These are phyloP conservation scores for Pisolithus sp. DNA, from an alignment of 768 basidiomycete species.

Conservation along the genomic window DNA sequence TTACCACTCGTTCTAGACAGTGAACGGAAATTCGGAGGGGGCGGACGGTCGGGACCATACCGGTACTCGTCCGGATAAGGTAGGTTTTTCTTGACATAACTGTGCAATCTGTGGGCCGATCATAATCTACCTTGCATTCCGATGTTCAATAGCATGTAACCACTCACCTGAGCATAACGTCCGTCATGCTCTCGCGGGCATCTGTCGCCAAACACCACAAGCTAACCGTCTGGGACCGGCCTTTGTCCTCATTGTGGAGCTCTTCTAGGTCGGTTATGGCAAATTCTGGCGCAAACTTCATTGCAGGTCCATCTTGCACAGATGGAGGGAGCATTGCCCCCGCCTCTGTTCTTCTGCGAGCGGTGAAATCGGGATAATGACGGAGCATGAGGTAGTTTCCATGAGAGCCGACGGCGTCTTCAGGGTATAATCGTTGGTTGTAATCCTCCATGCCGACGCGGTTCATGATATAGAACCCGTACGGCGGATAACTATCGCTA, in stretches of 20 bases:
- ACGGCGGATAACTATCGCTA: slow-evolving; percentile 73
- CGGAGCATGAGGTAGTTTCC: slow-evolving; percentile 69
- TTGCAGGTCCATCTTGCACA: slow-evolving; percentile 24
- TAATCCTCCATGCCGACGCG: slow-evolving; percentile 77
- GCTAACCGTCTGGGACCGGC: slow-evolving; percentile 52
- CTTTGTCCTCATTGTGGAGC: slow-evolving; percentile 45
- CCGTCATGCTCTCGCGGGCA: slow-evolving; percentile 62
- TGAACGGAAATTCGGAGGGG: slow-evolving; percentile 47
- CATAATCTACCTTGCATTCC: not conserved
- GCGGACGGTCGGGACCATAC: slow-evolving; percentile 62
- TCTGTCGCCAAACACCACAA: slow-evolving; percentile 72
- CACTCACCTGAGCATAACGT: slow-evolving; percentile 63
- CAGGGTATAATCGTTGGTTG: slow-evolving; percentile 66
- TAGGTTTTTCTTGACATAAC: slow-evolving; percentile 56
- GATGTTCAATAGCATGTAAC: not conserved
- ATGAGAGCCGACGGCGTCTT: slow-evolving; percentile 59
- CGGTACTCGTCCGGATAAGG: slow-evolving; percentile 69
- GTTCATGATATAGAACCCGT: slow-evolving; percentile 82
- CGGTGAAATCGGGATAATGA: slow-evolving; percentile 64
- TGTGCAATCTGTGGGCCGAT: slow-evolving; percentile 43
- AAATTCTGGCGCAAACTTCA: slow-evolving; percentile 49
- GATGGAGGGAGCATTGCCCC: slow-evolving; percentile 21
- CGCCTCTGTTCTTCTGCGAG: slow-evolving; percentile 35
- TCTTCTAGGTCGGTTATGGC: slow-evolving; percentile 37
- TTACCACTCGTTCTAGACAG: slow-evolving; percentile 25